These are phyloP conservation scores for Esteya vermicola DNA, from an alignment of 2,329 filamentous ascomycete genomes.

Conservation along the genomic window DNA sequence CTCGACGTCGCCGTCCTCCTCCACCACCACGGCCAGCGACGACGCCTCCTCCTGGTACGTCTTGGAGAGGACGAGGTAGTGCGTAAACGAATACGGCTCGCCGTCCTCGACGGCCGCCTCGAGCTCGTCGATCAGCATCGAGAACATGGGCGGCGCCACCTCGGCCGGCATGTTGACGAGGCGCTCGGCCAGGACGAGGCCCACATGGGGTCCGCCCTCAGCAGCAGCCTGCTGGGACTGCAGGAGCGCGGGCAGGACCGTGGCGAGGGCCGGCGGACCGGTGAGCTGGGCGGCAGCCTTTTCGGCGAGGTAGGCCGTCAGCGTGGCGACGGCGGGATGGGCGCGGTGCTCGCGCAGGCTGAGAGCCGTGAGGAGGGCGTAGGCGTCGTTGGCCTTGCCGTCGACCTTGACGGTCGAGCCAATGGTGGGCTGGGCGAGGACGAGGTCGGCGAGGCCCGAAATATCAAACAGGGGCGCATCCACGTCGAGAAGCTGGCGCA, in stretches of 20 bases:
- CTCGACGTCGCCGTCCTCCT: conserved; percentile 41
- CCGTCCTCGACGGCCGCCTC: conserved; percentile 76
- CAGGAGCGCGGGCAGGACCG: conserved; percentile 32
- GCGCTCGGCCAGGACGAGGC: conserved; percentile 79
- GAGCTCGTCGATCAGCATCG: conserved; percentile 85
- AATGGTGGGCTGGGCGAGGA: conserved; percentile 73
- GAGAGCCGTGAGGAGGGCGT: conserved; percentile 79
- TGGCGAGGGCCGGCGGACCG: conserved; percentile 37
- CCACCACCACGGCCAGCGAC: conserved; percentile 29
- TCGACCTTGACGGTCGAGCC: conserved; percentile 97
- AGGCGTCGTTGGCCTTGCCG: conserved; percentile 81
- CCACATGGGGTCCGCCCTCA: conserved; percentile 38
- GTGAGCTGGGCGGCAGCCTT: conserved; percentile 36
- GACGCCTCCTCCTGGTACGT: conserved; percentile 85
- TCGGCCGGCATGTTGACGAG: conserved; percentile 95
- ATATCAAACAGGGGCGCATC: conserved; percentile 79
- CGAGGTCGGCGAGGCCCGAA: conserved; percentile 67
- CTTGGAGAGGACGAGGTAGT: conserved; percentile 85
- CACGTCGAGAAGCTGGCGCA: conserved; percentile 84
- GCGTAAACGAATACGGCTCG: conserved; percentile 84
- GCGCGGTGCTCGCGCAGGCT: conserved; percentile 69
- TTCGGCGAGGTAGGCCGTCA: conserved; percentile 56
- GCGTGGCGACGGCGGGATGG: conserved; percentile 54
- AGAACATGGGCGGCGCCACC: conserved; percentile 85
- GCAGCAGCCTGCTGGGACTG: conserved; percentile 19